phyloP scores from a whole-genome alignment of 2,329 filamentous ascomycete genomes.

The Periconia digitata region DNA sequence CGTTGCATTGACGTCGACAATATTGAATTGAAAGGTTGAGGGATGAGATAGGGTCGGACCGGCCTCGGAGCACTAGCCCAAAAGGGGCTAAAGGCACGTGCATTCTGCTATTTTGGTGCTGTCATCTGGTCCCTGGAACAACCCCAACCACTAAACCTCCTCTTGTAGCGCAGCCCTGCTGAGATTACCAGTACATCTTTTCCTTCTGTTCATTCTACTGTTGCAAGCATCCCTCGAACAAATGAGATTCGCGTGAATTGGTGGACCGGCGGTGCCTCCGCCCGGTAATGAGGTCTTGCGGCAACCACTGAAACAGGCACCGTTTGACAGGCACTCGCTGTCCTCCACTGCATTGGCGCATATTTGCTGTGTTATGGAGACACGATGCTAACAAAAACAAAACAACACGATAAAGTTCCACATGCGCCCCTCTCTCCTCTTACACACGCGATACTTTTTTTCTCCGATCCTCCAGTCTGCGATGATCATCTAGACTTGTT shows the following conservation, averaged over 20 bases:
- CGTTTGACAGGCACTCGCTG: constrained; percentile 2
- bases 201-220: not conserved
- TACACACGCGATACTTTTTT: not conserved
- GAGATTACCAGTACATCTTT: not conserved
- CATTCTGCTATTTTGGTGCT: no score
- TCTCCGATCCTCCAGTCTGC: not conserved
- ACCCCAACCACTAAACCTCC: no score
- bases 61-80: not conserved
- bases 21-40: not conserved
- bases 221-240: not conserved
- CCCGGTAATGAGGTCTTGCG: not conserved
- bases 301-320: constrained; percentile 13
- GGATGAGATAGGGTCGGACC: not conserved
- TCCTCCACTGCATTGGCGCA: constrained; percentile 5
- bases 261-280: not conserved
- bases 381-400: not conserved
- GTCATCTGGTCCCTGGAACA: not conserved
- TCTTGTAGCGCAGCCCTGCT: no score
- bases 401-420: not conserved
- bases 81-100: no score
- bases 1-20: no score
- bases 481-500: not conserved
- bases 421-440: not conserved
- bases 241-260: not conserved
- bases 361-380: not conserved